These are phyloP conservation scores for Rhizopogon vinicolor DNA, from an alignment of 768 basidiomycete species.

Conservation along the genomic window DNA sequence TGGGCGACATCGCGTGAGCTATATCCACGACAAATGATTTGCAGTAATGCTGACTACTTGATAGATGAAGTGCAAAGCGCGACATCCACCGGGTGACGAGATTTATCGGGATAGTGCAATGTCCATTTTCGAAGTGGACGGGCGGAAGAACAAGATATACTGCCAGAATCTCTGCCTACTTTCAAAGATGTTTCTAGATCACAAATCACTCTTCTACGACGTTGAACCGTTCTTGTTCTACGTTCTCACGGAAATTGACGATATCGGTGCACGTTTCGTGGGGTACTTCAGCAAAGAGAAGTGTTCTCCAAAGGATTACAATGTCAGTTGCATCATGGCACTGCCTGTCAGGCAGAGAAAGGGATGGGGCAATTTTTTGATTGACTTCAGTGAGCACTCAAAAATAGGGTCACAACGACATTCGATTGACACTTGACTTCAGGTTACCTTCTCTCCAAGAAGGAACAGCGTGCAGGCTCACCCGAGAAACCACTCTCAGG, in stretches of 20 bases:
- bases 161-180: conserved; percentile 97
- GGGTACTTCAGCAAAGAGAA: conserved; percentile 99
- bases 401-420: neutral
- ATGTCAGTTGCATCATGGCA: conserved; percentile 99
- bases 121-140: conserved; percentile 97
- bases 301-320: conserved; percentile 91
- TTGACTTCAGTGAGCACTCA: conserved; percentile 81
- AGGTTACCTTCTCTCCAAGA: conserved; percentile 97
- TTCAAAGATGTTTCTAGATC: conserved; percentile 98
- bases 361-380: conserved; percentile 96
- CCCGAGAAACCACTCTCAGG: conserved; percentile 96
- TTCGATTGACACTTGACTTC: conserved; percentile 3
- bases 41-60: conserved; percentile 9
- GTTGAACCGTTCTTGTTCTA: conserved; percentile 99
- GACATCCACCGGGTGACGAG: conserved; percentile 97
- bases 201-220: conserved; percentile 98
- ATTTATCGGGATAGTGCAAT: conserved; percentile 88
- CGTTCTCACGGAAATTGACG: conserved; percentile 91
- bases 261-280: conserved; percentile 87
- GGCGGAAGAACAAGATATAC: conserved; percentile 99
- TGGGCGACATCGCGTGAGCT: conserved; percentile 74
- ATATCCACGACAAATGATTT: neutral
- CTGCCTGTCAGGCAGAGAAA: conserved; percentile 89
- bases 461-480: conserved; percentile 84
- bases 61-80: conserved; percentile 90